phyloP scores from a whole-genome alignment of 257 asterid genomes.

The Knoxia roxburghii region DNA sequence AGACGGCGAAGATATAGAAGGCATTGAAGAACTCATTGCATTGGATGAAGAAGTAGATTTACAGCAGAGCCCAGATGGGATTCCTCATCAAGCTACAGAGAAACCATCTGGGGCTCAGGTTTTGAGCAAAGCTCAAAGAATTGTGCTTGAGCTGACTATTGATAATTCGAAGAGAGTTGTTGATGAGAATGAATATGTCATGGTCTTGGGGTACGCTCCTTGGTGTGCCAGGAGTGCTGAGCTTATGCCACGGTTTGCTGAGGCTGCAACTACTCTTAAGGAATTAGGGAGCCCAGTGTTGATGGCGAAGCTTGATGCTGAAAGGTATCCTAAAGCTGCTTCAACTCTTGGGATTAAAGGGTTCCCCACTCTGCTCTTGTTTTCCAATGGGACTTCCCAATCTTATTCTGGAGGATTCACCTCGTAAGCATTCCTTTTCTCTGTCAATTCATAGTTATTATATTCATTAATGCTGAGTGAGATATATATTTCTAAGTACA shows the following conservation, averaged over 20 bases:
- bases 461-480: neutral
- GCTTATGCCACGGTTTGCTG: slow-evolving; percentile 91
- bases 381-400: slow-evolving; percentile 72
- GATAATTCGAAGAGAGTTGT: slow-evolving; percentile 54
- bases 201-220: slow-evolving; percentile 90
- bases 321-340: slow-evolving; percentile 74
- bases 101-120: slow-evolving; percentile 69
- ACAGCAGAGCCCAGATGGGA: slow-evolving; percentile 27
- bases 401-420: slow-evolving; percentile 90
- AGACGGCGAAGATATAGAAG: slow-evolving; percentile 46
- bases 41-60: slow-evolving; percentile 56
- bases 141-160: slow-evolving; percentile 67
- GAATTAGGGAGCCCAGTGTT: slow-evolving; percentile 49
- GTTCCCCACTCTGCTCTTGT: slow-evolving; percentile 75
- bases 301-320: slow-evolving; percentile 87
- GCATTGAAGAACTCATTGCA: slow-evolving; percentile 69
- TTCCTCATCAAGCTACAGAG: slow-evolving; percentile 28
- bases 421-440: slow-evolving; percentile 45
- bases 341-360: slow-evolving; percentile 68
- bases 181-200: slow-evolving; percentile 68
- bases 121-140: slow-evolving; percentile 79
- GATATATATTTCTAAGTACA: neutral
- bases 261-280: slow-evolving; percentile 82
- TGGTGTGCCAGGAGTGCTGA: slow-evolving; percentile 94
- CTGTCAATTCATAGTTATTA: neutral